Percentiles rank a stretch among this genome's conserved stretches.
These are phyloP conservation scores for Samsoniella hepiali DNA, from an alignment of 2,329 filamentous ascomycete genomes.

Conservation along the genomic window DNA sequence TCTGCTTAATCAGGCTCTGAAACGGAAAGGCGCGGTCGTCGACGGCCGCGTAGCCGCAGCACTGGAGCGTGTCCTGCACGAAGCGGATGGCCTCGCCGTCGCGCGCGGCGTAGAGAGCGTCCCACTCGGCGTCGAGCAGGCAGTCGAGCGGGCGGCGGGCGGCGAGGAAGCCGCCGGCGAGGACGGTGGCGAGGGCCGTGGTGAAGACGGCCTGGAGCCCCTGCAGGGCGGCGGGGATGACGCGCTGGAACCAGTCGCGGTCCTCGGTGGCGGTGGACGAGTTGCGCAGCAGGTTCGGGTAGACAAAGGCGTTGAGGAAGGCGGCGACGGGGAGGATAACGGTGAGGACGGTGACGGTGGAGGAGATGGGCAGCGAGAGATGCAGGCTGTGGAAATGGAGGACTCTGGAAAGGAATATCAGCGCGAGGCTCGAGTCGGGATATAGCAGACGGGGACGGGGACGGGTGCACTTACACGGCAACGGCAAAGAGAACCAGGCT, in stretches of 20 bases:
- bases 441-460: background rate
- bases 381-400: conserved; percentile 37
- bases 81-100: conserved; percentile 48
- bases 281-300: conserved; percentile 32
- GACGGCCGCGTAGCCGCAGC: conserved; percentile 61
- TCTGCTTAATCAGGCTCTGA: conserved; percentile 26
- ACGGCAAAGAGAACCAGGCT: conserved; percentile 17
- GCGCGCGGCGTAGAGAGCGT: conserved; percentile 48
- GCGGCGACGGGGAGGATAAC: conserved; percentile 41
- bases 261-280: conserved; percentile 2
- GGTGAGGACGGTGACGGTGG: conserved; percentile 34
- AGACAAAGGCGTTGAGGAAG: conserved; percentile 35
- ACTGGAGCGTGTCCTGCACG: conserved; percentile 64
- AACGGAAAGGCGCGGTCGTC: conserved; percentile 64
- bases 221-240: conserved; percentile 37
- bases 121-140: conserved; percentile 55
- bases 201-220: conserved; percentile 41
- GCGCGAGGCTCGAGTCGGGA: background rate
- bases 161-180: conserved; percentile 36
- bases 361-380: conserved; percentile 41
- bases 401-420: conserved; percentile 29
- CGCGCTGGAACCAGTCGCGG: conserved; percentile 21
- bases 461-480: conserved; percentile 14
- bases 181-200: conserved; percentile 44
- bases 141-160: conserved; percentile 41